Evolutionary conservation across 164 flowering plant genomes (phyloP).

Genomic region (Chimonanthus salicifolius): DNA sequence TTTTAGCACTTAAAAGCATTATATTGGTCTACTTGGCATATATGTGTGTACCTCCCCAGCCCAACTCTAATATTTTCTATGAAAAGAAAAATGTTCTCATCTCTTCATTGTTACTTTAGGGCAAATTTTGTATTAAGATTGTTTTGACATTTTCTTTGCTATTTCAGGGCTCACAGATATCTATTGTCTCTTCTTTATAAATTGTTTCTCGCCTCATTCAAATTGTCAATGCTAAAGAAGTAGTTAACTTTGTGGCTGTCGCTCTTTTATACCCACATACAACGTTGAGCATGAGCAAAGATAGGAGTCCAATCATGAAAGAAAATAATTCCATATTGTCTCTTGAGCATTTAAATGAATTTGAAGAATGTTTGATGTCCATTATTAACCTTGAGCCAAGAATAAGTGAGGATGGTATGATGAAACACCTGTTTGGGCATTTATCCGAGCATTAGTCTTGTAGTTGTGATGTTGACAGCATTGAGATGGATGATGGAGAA

Average conservation of each 20-base stretch:
- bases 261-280: conserved; percentile 29
- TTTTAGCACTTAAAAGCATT: neutral
- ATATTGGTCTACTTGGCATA: neutral
- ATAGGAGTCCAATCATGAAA: conserved; percentile 4
- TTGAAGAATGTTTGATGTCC: conserved; percentile 13
- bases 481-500: conserved; percentile 12
- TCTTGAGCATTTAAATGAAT: conserved; percentile 11
- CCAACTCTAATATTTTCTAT: too few species aligned
- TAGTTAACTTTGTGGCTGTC: conserved; percentile 39
- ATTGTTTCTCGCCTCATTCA: conserved; percentile 50
- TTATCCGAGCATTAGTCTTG: conserved; percentile 13
- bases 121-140: neutral
- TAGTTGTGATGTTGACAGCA: conserved; percentile 15
- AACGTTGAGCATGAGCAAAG: conserved; percentile 11
- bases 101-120: neutral
- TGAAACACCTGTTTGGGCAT: conserved; percentile 10
- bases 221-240: conserved; percentile 41
- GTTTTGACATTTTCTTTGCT: conserved; percentile 4
- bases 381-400: conserved; percentile 18
- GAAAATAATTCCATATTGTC: conserved; percentile 9
- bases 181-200: conserved; percentile 47
- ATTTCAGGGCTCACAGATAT: conserved; percentile 38
- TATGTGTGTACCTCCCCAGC: neutral
- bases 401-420: conserved; percentile 17
- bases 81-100: too few species aligned